Conservation (phyloP, 1,284 basidiomycete species). For the Phellopilus nigrolimitatus region DNA sequence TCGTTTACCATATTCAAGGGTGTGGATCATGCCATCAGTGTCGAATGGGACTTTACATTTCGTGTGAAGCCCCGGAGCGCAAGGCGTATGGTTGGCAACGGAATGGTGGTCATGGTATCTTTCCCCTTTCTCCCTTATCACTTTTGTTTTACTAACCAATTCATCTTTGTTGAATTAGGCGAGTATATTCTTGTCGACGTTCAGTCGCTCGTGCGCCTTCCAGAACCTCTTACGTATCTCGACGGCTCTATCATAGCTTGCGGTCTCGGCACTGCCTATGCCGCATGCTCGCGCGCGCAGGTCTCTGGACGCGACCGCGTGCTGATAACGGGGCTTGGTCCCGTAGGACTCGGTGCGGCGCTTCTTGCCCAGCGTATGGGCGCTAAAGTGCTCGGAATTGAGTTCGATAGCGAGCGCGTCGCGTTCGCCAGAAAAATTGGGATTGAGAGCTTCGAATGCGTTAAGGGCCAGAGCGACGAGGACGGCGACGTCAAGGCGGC, state of each 20-base stretch:
- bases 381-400: constrained; percentile 20
- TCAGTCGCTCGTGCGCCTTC: constrained; percentile 18
- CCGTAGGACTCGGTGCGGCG: constrained; percentile 19
- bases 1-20: constrained; percentile 21
- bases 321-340: constrained; percentile 20
- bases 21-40: constrained; percentile 19
- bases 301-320: constrained; percentile 19
- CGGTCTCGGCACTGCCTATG: constrained; percentile 20
- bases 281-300: constrained; percentile 17
- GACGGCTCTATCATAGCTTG: constrained; percentile 21
- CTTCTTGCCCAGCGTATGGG: constrained; percentile 20
- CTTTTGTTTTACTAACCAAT: not conserved
- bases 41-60: constrained; percentile 18
- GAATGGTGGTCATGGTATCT: constrained; percentile 20
- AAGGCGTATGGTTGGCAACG: constrained; percentile 21
- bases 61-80: constrained; percentile 14
- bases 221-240: constrained; percentile 18
- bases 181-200: constrained; percentile 18
- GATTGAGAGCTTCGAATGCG: constrained; percentile 16
- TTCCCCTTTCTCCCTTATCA: not conserved
- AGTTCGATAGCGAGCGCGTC: constrained; percentile 19
- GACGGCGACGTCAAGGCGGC: constrained; percentile 14
- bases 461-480: constrained; percentile 2
- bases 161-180: constrained; percentile 3
- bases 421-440: constrained; percentile 16